Conservation (phyloP, 257 asterid species). For the Fraxinus excelsior region DNA sequence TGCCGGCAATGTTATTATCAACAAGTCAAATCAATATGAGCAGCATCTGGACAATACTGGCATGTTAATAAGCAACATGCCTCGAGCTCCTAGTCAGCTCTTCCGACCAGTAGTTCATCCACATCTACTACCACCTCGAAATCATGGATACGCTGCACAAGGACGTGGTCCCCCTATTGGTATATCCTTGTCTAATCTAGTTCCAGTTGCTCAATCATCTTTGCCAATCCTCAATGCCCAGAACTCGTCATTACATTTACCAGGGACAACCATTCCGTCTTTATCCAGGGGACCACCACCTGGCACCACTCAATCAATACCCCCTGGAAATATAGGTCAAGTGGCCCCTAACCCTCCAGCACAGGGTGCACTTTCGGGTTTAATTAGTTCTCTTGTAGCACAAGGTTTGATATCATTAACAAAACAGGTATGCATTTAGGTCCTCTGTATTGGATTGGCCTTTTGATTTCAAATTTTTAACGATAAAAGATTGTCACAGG, state of each 20-base stretch:
- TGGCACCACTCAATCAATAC: constrained; percentile 42
- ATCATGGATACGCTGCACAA: constrained; percentile 52
- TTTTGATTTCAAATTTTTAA: constrained; percentile 2
- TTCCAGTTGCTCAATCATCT: constrained; percentile 42
- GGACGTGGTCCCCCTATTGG: constrained; percentile 42
- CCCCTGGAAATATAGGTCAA: constrained; percentile 43
- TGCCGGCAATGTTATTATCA: constrained; percentile 28
- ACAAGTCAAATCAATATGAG: constrained; percentile 37
- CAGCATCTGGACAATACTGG: constrained; percentile 41
- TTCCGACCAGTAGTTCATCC: constrained; percentile 41
- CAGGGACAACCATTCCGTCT: constrained; percentile 43
- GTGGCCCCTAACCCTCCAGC: constrained; percentile 45
- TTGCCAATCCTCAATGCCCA: constrained; percentile 41
- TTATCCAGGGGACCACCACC: constrained; percentile 47
- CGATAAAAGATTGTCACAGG: constrained; percentile 12
- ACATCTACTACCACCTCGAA: constrained; percentile 38
- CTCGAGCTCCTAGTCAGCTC: constrained; percentile 45
- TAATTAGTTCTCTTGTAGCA: constrained; percentile 72
- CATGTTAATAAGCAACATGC: constrained; percentile 37
- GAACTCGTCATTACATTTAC: constrained; percentile 48
- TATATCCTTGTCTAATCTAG: constrained; percentile 32
- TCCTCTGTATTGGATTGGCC: not conserved
- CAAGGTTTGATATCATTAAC: constrained; percentile 76
- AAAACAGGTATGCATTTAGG: constrained; percentile 58
- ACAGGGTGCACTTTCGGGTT: constrained; percentile 55